Conservation (phyloP, 345 rosid genomes). For the Ceriops tagal region DNA sequence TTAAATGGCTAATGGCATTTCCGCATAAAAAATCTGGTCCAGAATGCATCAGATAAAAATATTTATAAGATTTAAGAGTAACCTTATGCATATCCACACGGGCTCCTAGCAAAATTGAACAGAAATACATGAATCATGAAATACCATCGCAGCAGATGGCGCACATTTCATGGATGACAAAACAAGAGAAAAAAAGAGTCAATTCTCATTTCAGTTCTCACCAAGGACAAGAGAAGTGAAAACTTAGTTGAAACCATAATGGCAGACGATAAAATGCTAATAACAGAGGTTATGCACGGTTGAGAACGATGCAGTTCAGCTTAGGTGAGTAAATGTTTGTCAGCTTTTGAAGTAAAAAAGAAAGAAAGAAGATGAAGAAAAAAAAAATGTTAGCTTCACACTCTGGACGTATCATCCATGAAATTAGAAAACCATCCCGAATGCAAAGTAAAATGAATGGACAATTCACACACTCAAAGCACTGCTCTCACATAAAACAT, state of each 20-base stretch:
- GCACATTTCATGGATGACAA: background rate
- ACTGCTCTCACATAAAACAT: conserved; percentile 13
- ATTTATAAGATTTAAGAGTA: no score
- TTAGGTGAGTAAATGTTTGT: conserved; percentile 3
- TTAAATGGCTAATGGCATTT: background rate
- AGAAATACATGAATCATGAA: background rate
- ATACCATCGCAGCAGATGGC: background rate
- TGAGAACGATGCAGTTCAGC: conserved; percentile 12
- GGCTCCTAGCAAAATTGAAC: background rate
- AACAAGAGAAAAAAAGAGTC: no score
- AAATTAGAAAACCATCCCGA: conserved; percentile 23
- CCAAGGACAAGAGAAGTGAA: no score
- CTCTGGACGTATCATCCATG: conserved; percentile 2
- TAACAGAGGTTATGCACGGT: background rate
- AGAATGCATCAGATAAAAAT: background rate
- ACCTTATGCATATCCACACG: background rate
- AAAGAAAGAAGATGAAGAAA: no score
- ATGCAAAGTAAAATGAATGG: conserved; percentile 24
- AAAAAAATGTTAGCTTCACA: conserved; percentile 18
- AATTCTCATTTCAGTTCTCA: no score
- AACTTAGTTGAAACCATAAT: background rate
- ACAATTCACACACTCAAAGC: conserved; percentile 14
- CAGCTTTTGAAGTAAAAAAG: conserved; percentile 11
- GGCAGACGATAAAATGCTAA: background rate
- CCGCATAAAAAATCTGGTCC: background rate